Evolutionary conservation across 257 asterid species (phyloP).

Genomic region (Echium plantagineum): DNA sequence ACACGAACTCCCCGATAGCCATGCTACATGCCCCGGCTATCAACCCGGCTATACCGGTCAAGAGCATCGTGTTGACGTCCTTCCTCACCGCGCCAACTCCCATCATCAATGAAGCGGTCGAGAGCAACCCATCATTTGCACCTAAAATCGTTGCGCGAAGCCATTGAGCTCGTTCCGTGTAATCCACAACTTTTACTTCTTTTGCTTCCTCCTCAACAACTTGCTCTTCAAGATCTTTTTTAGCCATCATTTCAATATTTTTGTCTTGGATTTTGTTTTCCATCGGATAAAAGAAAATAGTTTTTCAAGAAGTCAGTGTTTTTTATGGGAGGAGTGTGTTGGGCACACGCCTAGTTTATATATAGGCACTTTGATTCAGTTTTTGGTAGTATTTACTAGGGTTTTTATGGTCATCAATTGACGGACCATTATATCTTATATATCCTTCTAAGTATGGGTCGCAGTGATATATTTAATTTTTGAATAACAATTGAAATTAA

Average conservation of each 20-base stretch:
- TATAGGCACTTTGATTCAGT: no score
- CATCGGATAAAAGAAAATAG: constrained; percentile 7
- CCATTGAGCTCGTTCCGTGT: constrained; percentile 58
- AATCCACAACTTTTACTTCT: constrained; percentile 25
- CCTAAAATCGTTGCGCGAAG: constrained; percentile 66
- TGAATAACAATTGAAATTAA: no score
- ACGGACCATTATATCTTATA: no score
- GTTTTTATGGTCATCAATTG: no score
- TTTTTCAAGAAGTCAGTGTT: no score
- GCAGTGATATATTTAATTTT: no score
- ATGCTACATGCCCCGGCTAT: constrained; percentile 71
- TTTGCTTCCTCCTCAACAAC: neutral
- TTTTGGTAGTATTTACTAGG: no score
- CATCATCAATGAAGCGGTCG: constrained; percentile 63
- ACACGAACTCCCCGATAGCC: constrained; percentile 73
- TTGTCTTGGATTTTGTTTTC: constrained; percentile 10
- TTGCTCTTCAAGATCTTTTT: constrained; percentile 27
- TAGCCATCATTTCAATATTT: neutral
- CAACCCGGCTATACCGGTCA: constrained; percentile 51
- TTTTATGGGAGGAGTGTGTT: no score
- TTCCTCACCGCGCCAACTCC: constrained; percentile 52
- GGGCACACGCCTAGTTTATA: no score
- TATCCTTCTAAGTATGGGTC: no score
- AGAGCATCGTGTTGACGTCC: constrained; percentile 46
- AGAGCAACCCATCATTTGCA: constrained; percentile 58